These are phyloP conservation scores for cucumber (Cucumis sativus) DNA, from an alignment of 306 rosid species.

Conservation along the genomic window DNA sequence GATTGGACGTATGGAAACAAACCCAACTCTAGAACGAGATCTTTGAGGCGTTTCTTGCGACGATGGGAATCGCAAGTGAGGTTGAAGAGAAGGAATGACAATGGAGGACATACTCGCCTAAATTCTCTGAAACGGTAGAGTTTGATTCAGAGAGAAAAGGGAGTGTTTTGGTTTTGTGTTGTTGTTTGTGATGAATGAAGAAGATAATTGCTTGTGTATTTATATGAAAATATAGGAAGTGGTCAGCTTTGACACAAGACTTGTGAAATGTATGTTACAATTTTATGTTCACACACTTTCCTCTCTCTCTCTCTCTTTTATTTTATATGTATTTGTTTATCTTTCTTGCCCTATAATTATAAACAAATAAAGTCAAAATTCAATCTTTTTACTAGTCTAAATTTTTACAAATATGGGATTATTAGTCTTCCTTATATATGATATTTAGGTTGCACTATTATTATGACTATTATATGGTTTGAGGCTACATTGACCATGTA, in stretches of 20 bases:
- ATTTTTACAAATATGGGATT: not conserved
- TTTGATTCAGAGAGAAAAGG: not conserved
- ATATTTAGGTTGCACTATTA: not conserved
- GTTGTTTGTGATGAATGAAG: not conserved
- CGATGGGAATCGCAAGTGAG: not conserved
- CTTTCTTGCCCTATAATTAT: too few species aligned
- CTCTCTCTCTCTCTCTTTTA: too few species aligned
- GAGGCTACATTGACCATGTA: not conserved
- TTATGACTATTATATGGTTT: not conserved
- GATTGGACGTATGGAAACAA: not conserved
- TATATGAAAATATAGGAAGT: not conserved
- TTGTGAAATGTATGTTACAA: not conserved
- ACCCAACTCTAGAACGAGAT: not conserved
- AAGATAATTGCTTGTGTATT: not conserved
- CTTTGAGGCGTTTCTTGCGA: not conserved
- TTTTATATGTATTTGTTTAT: too few species aligned
- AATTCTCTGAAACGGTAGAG: not conserved
- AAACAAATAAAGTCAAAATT: not conserved
- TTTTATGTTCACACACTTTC: not conserved
- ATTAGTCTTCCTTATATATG: not conserved
- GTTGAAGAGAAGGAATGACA: not conserved
- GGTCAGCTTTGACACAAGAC: not conserved
- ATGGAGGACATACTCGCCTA: not conserved
- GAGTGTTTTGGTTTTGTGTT: not conserved
- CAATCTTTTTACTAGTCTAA: not conserved